Evolutionary conservation across 345 rosid genomes (phyloP).

Genomic region (Trapa bicornis): DNA sequence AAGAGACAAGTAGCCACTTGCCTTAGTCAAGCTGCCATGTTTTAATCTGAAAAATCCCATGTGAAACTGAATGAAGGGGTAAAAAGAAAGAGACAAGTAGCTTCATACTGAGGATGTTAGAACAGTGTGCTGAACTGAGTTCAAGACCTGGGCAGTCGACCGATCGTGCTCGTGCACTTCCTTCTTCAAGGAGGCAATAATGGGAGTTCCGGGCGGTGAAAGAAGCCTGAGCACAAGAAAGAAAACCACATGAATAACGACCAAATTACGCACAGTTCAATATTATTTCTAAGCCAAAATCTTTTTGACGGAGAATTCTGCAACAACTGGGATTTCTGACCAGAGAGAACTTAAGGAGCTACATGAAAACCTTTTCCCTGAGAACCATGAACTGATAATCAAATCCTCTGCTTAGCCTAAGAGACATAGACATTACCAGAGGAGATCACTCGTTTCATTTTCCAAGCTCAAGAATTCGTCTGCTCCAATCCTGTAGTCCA

Average conservation of each 20-base stretch:
- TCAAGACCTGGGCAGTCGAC: slow-evolving; percentile 30
- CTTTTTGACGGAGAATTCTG: background rate
- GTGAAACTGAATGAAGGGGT: background rate
- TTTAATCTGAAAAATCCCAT: background rate
- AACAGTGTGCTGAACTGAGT: slow-evolving; percentile 33
- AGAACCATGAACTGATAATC: background rate
- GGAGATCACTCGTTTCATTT: slow-evolving; percentile 71
- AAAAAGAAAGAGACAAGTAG: background rate
- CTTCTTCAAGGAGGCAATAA: slow-evolving; percentile 49
- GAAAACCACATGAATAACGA: background rate
- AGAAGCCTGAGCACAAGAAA: slow-evolving; percentile 50
- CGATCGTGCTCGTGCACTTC: slow-evolving; percentile 31
- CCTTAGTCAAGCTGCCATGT: background rate
- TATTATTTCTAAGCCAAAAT: background rate
- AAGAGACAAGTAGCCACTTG: background rate
- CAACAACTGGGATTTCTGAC: too few relatives aligned
- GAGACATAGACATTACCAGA: slow-evolving; percentile 37
- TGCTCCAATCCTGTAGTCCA: slow-evolving; percentile 20
- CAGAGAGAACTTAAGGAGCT: too few relatives aligned
- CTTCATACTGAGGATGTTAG: slow-evolving; percentile 50
- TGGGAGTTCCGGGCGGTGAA: slow-evolving; percentile 83
- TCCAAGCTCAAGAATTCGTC: slow-evolving; percentile 64
- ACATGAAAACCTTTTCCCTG: background rate
- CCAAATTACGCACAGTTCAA: background rate
- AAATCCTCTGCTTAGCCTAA: background rate